These are phyloP conservation scores for Candida sphagnicola DNA, from an alignment of 805 yeast genomes.

Conservation along the genomic window DNA sequence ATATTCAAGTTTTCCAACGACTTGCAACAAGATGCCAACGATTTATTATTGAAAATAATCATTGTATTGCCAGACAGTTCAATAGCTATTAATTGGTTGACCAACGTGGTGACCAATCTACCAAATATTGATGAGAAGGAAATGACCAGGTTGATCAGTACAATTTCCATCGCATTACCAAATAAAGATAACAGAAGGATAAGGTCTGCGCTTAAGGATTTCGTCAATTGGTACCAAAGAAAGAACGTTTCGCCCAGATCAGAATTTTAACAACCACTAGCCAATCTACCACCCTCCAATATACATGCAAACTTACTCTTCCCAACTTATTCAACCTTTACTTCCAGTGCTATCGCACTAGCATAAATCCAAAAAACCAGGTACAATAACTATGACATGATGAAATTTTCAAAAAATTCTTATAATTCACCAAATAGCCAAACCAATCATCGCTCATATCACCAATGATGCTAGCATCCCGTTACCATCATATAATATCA, in stretches of 20 bases:
- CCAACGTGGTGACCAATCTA: constrained; percentile 48
- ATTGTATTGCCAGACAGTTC: constrained; percentile 41
- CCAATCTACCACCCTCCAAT: no score
- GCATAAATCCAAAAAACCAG: no score
- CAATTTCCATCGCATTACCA: constrained; percentile 56
- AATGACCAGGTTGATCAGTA: constrained; percentile 54
- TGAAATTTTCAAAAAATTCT: no score
- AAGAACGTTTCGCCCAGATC: constrained; percentile 53
- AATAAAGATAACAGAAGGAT: constrained; percentile 72
- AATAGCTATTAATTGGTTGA: constrained; percentile 56
- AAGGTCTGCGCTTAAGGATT: constrained; percentile 68
- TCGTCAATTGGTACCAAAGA: constrained; percentile 78
- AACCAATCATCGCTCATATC: no score
- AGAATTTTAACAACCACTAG: constrained; percentile 22
- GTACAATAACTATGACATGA: no score
- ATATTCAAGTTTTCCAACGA: constrained; percentile 70
- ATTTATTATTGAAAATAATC: constrained; percentile 62
- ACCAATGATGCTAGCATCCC: no score
- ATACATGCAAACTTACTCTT: no score
- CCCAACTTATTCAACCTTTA: no score
- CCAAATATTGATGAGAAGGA: constrained; percentile 71
- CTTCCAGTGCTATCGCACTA: no score
- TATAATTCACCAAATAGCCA: no score
- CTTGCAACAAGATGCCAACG: constrained; percentile 69
- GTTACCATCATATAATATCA: neutral